Percentiles rank a stretch among this genome's conserved stretches.
These are phyloP conservation scores for Crucibulum parvulum DNA, from an alignment of 1,284 basidiomycete genomes.

Conservation along the genomic window DNA sequence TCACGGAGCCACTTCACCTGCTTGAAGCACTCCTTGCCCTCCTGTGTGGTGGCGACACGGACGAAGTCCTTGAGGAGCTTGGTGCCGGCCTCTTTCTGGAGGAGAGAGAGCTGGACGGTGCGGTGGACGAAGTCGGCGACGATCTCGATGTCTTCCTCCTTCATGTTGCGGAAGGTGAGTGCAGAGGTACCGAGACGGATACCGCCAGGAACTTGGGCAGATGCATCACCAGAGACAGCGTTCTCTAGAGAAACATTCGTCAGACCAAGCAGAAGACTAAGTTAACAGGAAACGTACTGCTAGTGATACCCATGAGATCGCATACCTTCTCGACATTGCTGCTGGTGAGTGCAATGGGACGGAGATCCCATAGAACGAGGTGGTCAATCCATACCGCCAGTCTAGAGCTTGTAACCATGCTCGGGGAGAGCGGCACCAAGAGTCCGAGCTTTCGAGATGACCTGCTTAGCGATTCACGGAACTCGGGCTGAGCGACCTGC, in stretches of 20 bases:
- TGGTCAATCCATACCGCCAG: constrained; percentile 97
- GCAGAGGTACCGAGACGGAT: constrained; percentile 97
- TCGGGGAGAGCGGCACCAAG: constrained; percentile 77
- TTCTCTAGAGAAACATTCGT: constrained; percentile 70
- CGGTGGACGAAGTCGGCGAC: constrained; percentile 95
- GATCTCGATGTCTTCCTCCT: constrained; percentile 84
- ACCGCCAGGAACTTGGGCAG: constrained; percentile 96
- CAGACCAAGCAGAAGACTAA: not conserved
- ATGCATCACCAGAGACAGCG: constrained; percentile 94
- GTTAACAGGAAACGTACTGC: constrained; percentile 64
- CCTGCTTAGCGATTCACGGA: constrained; percentile 93
- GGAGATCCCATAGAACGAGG: constrained; percentile 97
- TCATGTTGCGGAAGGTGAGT: constrained; percentile 95
- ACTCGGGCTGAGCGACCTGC: constrained; percentile 91
- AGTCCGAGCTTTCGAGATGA: constrained; percentile 87
- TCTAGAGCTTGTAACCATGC: constrained; percentile 95
- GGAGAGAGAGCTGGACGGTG: constrained; percentile 87
- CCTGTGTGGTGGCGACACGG: constrained; percentile 76
- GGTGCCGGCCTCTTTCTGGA: constrained; percentile 94
- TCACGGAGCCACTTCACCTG: constrained; percentile 76
- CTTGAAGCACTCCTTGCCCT: constrained; percentile 73
- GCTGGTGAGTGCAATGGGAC: constrained; percentile 94
- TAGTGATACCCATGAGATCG: constrained; percentile 95
- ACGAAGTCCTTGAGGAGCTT: constrained; percentile 98
- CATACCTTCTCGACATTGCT: constrained; percentile 99